These are phyloP conservation scores for Aspergillus brunneoviolaceus DNA, from an alignment of 2,329 filamentous ascomycete genomes.

Conservation along the genomic window DNA sequence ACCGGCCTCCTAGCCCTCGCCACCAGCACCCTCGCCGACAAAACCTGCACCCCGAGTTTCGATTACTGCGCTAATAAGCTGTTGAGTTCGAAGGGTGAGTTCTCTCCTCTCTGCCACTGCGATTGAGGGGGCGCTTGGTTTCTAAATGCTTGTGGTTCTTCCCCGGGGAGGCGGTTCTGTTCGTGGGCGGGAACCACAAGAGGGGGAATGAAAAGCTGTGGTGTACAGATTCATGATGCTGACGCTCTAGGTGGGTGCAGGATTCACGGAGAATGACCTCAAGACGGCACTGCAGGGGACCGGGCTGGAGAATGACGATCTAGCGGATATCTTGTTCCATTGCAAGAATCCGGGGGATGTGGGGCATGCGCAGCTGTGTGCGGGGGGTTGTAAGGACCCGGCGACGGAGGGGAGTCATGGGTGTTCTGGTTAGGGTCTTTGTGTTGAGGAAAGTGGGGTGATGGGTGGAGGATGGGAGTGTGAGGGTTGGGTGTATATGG, in stretches of 20 bases:
- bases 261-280: conserved; percentile 31
- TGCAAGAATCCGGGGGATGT: conserved; percentile 36
- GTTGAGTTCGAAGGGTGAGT: conserved; percentile 30
- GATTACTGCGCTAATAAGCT: conserved; percentile 35
- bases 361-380: conserved; percentile 34
- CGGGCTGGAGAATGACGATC: conserved; percentile 26
- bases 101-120: no score
- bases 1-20: neutral
- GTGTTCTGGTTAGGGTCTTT: conserved; percentile 3
- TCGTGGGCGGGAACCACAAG: no score
- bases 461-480: no score
- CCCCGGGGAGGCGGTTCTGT: no score
- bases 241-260: conserved; percentile 13
- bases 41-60: conserved; percentile 37
- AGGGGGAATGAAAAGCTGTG: neutral
- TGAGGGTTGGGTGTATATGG: neutral
- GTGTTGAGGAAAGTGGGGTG: neutral
- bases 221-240: neutral
- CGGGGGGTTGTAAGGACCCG: conserved; percentile 28
- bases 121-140: no score
- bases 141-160: no score
- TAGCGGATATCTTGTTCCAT: conserved; percentile 34
- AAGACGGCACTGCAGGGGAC: conserved; percentile 28
- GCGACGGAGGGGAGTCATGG: conserved; percentile 31
- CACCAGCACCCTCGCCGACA: conserved; percentile 23